Base-by-base conservation (phyloP, 2,329 filamentous ascomycete species). In the Diaporthe batatas region DNA sequence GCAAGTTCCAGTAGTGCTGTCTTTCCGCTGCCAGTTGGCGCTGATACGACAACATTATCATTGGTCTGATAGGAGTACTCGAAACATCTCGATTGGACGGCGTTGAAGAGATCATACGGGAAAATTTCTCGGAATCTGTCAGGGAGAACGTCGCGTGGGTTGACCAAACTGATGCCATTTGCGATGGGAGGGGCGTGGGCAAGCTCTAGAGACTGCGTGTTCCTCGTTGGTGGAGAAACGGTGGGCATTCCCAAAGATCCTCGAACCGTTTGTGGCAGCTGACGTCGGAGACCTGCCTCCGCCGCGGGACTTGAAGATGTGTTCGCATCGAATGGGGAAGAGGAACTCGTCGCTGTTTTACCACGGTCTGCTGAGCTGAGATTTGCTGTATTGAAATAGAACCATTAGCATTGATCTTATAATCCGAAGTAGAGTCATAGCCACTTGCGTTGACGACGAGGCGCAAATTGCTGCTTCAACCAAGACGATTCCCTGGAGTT, bases 11-110 rank as follows among this genome's bases (percentile, higher is more conserved):
- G 87, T 12, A 96, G 87, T 0, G 87, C 93, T 0, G 94, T 97
- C 80, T 97, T 97, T 2, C 94, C 94, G 80, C 94, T 95, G 11
- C 94, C 94, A 0, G 94, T 97, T 0, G 94, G 94, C 10, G 94
- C 92, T 1, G 94, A 92, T 18, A 97, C 85, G 0, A 96, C 93
- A 18, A 96, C 85, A 75, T 97, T 97, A 79, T 94, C 88, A 76
- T 91, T 88, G 0, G 89, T 89, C 7, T 86, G 83, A 79, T 93
- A 96, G 0, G 93, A 86, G 0, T 86, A 80, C 0, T 86, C 79
- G 76, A 96, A 96, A 77, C 92, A 94, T 78, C 92, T 94, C 0
- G 94, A 96, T 78, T 97, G 94, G 0, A 96, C 88, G 8, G 92
- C 93, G 79, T 97, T 97, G 83, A 97, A 94, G 0, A 92, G 81